Percentiles rank a stretch among this genome's conserved stretches.
These are phyloP conservation scores for Termitomyces sp. DNA, from an alignment of 768 basidiomycete species.

Conservation along the genomic window DNA sequence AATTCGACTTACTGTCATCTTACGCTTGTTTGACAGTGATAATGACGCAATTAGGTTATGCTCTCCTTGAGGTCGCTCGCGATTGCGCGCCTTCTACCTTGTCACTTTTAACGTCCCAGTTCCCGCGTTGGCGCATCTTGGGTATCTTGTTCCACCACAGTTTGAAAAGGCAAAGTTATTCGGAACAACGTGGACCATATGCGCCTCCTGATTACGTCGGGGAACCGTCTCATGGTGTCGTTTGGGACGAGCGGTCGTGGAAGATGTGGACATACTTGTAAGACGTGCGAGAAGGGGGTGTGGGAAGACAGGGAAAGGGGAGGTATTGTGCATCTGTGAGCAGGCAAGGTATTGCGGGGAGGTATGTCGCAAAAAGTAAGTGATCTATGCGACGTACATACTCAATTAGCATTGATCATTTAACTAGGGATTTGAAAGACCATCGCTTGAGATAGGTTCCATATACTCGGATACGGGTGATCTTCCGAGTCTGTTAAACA, in stretches of 20 bases:
- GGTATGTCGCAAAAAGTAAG: too few species aligned
- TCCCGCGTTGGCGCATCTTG: neutral
- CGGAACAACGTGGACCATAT: neutral
- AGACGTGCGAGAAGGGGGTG: neutral
- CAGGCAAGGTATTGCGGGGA: too few species aligned
- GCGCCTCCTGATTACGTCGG: neutral
- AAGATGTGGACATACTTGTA: neutral
- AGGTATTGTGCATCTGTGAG: too few species aligned
- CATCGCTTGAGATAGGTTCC: too few species aligned
- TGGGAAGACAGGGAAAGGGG: too few species aligned
- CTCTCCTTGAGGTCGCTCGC: neutral
- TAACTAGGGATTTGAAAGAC: too few species aligned
- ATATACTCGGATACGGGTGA: too few species aligned
- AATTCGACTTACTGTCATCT: neutral
- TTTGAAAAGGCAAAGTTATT: neutral
- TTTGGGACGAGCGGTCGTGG: neutral
- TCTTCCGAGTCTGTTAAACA: too few species aligned
- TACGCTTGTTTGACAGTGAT: neutral
- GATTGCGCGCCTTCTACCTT: neutral
- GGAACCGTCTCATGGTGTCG: neutral
- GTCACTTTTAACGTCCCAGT: neutral
- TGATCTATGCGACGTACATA: too few species aligned
- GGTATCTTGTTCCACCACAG: neutral
- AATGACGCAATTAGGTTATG: neutral
- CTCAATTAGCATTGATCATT: too few species aligned